Evolutionary conservation across 179 eudicot genomes (phyloP), one percentile per base, ranked within the genome.

Genomic region (Sideroxylon spinosum): DNA sequence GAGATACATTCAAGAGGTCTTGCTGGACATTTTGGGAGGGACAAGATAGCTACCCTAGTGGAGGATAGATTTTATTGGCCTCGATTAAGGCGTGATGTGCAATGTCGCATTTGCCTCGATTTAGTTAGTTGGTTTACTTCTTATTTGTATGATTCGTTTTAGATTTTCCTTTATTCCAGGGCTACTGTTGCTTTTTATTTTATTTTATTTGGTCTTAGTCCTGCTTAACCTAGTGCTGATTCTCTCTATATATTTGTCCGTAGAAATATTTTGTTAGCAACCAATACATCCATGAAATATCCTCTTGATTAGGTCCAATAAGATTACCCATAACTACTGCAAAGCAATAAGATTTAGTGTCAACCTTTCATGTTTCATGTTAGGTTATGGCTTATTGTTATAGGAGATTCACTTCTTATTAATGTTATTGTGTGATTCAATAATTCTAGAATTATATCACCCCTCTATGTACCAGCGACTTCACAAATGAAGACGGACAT

Each of bases 251-350:
- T 12, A 70, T 20, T 23, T 70, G 26, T 49, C 37, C 0, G 13
- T 70, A 70, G 74, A 70, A 22, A 49, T 70, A 23, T 49, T 29
- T 22, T 70, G 13, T 70, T 23, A 23, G 74, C 32, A 37, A 68
- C 55, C 26, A 46, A 16, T 9, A 32, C 4, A 11, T 13, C 55
- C 53, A 68, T 9, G 55, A 46, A 16, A 68, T 22, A 68, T 6
- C 59, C 19, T 22, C 74, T 70, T 13, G 32, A 70, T 70, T 22
- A 12, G 19, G n/a, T 69, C 56, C 48, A 9, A 48, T 22, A 48
- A 59, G 63, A 17, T 69, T 69, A 22, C 73, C 48, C 73, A 68
- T 19, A 7, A 46, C 4, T n/a, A 48, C 46, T 69, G 56, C 17
- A 17, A 9, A n/a, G 10, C 19, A 23, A 49, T 9, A 7, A 46